phyloP scores from a whole-genome alignment of 1,284 basidiomycete genomes.

The Ceraceosorus guamensis region DNA sequence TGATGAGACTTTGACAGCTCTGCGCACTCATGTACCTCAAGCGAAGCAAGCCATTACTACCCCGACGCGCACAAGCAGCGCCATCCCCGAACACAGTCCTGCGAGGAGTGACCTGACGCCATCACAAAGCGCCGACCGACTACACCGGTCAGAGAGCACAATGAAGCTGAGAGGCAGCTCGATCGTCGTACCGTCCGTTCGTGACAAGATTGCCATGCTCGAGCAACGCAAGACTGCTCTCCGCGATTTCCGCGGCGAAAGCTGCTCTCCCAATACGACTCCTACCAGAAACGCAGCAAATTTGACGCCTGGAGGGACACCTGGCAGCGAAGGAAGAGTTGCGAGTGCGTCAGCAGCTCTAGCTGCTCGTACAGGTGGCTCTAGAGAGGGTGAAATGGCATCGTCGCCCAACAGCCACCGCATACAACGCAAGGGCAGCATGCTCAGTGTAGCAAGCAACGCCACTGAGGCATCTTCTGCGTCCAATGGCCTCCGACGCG shows the following conservation, averaged over 20 bases:
- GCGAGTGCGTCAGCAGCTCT: neutral
- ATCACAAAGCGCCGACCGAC: neutral
- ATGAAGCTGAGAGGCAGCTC: constrained; percentile 1
- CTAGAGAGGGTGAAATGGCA: neutral
- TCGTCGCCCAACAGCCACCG: neutral
- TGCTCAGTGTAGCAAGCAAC: neutral
- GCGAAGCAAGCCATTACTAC: no score
- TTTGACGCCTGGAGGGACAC: neutral
- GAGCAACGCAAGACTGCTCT: constrained; percentile 23
- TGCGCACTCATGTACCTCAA: no score
- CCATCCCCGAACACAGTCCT: no score
- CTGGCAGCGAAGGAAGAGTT: neutral
- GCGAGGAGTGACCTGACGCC: no score
- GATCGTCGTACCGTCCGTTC: constrained; percentile 34
- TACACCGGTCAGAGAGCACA: constrained; percentile 8
- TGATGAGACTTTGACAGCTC: no score
- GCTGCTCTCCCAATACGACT: neutral
- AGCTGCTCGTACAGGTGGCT: no score
- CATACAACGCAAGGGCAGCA: neutral
- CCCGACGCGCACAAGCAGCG: no score
- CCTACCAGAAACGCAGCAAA: neutral
- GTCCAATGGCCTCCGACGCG: neutral
- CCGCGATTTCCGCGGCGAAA: constrained; percentile 20
- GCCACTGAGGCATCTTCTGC: neutral
- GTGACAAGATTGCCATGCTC: constrained; percentile 41